Base-by-base conservation (phyloP, 169 alveolate species). In the Plasmodium cynomolgi region DNA sequence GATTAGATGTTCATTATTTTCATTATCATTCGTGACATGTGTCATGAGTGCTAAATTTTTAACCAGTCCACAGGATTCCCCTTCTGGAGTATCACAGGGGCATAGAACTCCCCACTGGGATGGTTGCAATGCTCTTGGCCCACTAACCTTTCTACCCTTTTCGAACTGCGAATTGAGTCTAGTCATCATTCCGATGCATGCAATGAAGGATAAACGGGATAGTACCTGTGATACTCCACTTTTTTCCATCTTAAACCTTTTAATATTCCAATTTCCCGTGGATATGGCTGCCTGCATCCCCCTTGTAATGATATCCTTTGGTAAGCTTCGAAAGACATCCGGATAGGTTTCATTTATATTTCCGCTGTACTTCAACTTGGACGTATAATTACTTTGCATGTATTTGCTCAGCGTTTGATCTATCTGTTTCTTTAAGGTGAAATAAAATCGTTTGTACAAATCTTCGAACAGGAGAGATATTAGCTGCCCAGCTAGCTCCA, bases 71-170 rank as follows among this genome's bases (percentile, higher is more conserved):
- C 99, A 99, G 39, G 99, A 97, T 93, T 98, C 99, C 1, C 99
- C 99, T 90, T 99, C 99, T 2, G 99, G 99, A 3, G 99, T 99
- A 95, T 99, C 99, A 92, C 99, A 98, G 1, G 99, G 99, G 85
- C 99, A 99, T 15, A 99, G 92, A 97, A 99, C 98, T 7, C 99
- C 99, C 99, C 99, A 99, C 94, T 99, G 99, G 23, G 99, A 98
- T 8, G 99, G 99, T 93, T 99, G 99, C 29, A 99, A 96, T 62
- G 99, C 99, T 47, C 99, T 97, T 11, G 99, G 99, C 0, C 99
- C 99, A 77, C 99, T 96, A 13, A 98, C 98, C 96, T 99, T 98
- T 84, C 99, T 96, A 3, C 98, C 98, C 95, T 98, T 98, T 93
- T 97, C 99, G 88, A 98, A 97, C 84, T 97, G 98, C 31, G 99